phyloP scores from a whole-genome alignment of 176 grass and related monocot genomes.

The Stipa capillata region DNA sequence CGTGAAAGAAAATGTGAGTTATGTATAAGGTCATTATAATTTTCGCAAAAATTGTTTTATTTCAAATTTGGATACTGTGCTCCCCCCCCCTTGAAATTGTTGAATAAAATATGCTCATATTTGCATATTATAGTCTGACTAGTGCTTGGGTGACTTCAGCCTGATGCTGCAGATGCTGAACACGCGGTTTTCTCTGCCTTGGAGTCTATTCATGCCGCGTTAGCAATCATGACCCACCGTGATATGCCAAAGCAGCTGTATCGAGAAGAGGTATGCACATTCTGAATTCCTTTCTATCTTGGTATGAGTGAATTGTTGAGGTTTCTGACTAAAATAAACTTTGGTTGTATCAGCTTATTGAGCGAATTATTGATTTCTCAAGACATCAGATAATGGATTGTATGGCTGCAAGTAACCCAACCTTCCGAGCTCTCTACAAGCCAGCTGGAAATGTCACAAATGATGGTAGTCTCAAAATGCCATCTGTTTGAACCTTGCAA shows the following conservation, averaged over 20 bases:
- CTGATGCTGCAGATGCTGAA: constrained; percentile 61
- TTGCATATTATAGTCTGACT: constrained; percentile 32
- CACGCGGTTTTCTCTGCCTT: constrained; percentile 73
- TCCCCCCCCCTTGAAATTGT: background rate
- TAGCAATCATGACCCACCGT: constrained; percentile 82
- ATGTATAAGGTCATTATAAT: background rate
- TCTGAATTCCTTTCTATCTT: background rate
- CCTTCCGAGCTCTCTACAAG: constrained; percentile 68
- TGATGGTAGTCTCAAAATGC: constrained; percentile 40
- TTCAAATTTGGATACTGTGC: background rate
- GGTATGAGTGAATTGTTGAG: constrained; percentile 1
- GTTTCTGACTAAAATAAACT: constrained; percentile 21
- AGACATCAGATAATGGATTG: constrained; percentile 89
- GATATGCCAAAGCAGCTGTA: constrained; percentile 99
- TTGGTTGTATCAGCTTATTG: constrained; percentile 71
- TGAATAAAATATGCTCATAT: constrained; percentile 5
- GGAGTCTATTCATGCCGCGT: constrained; percentile 77
- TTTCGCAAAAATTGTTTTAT: background rate
- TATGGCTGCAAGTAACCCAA: constrained; percentile 85
- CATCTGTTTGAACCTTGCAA: constrained; percentile 1
- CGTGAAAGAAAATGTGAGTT: constrained; percentile 75
- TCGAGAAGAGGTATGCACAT: constrained; percentile 67
- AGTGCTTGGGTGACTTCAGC: constrained; percentile 40
- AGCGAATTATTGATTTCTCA: constrained; percentile 94
- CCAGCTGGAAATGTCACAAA: constrained; percentile 66